Percentiles rank a stretch among this genome's conserved stretches.
Evolutionary conservation across 2,329 filamentous ascomycete genomes (phyloP).

Genomic region (Chlorencoelia australis): DNA sequence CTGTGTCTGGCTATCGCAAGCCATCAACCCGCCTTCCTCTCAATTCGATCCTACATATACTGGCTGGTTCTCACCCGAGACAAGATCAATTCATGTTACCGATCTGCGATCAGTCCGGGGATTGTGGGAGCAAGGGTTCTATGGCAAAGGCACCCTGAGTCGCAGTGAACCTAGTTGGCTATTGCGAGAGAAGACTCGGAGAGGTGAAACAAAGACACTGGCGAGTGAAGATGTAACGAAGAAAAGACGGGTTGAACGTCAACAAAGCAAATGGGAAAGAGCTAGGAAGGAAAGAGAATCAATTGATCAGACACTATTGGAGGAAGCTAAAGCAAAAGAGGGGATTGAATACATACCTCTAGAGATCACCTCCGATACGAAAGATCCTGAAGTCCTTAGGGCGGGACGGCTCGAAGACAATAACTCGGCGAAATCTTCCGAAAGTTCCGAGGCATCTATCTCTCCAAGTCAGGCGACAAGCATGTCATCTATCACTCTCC

Average conservation of each 20-base stretch:
- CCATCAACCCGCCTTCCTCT: conserved; percentile 52
- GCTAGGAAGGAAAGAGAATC: conserved; percentile 80
- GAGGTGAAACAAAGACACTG: conserved; percentile 50
- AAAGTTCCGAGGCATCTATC: too few species aligned
- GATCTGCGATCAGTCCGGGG: conserved; percentile 66
- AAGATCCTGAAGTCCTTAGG: too few species aligned
- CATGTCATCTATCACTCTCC: too few species aligned
- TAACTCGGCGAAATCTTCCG: too few species aligned
- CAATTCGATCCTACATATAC: conserved; percentile 56
- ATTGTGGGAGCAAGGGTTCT: conserved; percentile 95
- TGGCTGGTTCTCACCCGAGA: conserved; percentile 72
- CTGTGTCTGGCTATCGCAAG: conserved; percentile 66
- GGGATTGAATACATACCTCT: too few species aligned
- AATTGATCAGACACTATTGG: conserved; percentile 60
- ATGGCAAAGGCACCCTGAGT: conserved; percentile 85
- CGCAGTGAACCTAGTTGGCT: conserved; percentile 93
- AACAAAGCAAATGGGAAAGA: conserved; percentile 79
- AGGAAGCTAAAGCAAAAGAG: conserved; percentile 31
- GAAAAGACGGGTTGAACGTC: conserved; percentile 68
- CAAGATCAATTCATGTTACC: conserved; percentile 74
- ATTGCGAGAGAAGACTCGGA: conserved; percentile 66
- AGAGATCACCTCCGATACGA: too few species aligned
- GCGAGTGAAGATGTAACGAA: conserved; percentile 79
- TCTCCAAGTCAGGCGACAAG: too few species aligned
- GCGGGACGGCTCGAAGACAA: too few species aligned